A percentile compares a stretch with the other conserved stretches of the same genome.
phyloP scores from a whole-genome alignment of 2,329 filamentous ascomycete species.

The Didymella keratinophila region DNA sequence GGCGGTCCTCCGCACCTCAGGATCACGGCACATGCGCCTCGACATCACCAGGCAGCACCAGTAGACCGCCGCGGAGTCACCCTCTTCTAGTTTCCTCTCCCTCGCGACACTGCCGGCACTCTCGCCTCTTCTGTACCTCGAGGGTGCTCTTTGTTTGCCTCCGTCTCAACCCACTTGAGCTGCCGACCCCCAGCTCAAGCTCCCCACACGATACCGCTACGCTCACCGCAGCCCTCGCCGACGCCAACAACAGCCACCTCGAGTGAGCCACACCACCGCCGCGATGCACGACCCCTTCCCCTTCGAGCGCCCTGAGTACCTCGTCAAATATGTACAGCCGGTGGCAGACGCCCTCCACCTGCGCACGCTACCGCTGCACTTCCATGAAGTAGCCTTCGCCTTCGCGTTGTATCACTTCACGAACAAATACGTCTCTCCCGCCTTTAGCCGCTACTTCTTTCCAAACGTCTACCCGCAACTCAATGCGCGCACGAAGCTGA shows the following conservation, averaged over 20 bases:
- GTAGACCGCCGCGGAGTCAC: conserved; percentile 10
- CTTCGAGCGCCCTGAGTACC: conserved; percentile 64
- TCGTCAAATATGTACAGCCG: conserved; percentile 66
- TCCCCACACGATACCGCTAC: conserved; percentile 15
- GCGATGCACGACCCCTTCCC: conserved; percentile 78
- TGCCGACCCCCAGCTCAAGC: conserved; percentile 5
- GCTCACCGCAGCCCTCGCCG: conserved; percentile 18
- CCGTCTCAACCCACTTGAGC: conserved; percentile 6
- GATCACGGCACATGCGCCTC: conserved; percentile 18
- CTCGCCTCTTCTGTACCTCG: not conserved
- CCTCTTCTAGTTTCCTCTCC: not conserved
- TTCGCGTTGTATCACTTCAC: conserved; percentile 74
- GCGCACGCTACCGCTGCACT: conserved; percentile 74
- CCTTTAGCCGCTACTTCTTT: conserved; percentile 68
- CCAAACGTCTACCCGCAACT: conserved; percentile 69
- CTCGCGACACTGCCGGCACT: not conserved
- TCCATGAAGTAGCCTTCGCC: conserved; percentile 76
- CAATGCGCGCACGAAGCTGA: conserved; percentile 70
- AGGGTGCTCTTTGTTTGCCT: not conserved
- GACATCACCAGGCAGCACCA: conserved; percentile 21
- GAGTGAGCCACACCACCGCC: conserved; percentile 8
- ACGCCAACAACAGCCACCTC: conserved; percentile 1
- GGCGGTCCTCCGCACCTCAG: conserved; percentile 11
- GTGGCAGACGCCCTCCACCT: conserved; percentile 69
- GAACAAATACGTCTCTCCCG: conserved; percentile 71